Evolutionary conservation across 164 flowering plant species (phyloP).

Genomic region (Vitis rotundifolia): DNA sequence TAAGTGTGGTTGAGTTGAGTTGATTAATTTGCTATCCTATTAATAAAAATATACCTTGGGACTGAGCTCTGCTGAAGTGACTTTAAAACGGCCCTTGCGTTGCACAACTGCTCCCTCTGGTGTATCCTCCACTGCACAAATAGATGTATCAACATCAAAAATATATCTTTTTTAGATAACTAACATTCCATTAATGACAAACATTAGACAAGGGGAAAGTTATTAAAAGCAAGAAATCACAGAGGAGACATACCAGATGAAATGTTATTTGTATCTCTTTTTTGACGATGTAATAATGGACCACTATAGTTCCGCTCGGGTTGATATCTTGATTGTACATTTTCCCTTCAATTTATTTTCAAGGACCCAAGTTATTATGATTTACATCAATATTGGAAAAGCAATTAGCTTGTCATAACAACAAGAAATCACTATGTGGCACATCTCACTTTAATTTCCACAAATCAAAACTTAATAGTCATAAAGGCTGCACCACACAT

Average conservation of each 20-base stretch:
- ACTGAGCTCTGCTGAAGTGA: slow-evolving; percentile 72
- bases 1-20: background rate
- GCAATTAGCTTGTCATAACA: background rate
- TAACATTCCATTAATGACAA: background rate
- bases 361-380: background rate
- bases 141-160: background rate
- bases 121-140: slow-evolving; percentile 61
- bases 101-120: slow-evolving; percentile 75
- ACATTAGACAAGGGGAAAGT: background rate
- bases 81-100: slow-evolving; percentile 85
- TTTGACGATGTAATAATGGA: slow-evolving; percentile 58
- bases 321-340: slow-evolving; percentile 43
- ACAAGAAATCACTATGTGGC: background rate
- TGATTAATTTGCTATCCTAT: background rate
- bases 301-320: slow-evolving; percentile 77
- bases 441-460: too few relatives aligned
- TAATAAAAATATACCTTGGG: slow-evolving; percentile 51
- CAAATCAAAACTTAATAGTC: background rate
- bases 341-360: slow-evolving; percentile 49
- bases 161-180: background rate
- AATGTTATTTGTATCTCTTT: slow-evolving; percentile 50
- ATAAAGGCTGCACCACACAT: background rate
- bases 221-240: background rate
- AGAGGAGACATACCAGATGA: slow-evolving; percentile 48
- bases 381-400: background rate